Evolutionary conservation across 306 rosid species (phyloP), one percentile per base, ranked within the genome.

Genomic region (Heteromeles arbutifolia): DNA sequence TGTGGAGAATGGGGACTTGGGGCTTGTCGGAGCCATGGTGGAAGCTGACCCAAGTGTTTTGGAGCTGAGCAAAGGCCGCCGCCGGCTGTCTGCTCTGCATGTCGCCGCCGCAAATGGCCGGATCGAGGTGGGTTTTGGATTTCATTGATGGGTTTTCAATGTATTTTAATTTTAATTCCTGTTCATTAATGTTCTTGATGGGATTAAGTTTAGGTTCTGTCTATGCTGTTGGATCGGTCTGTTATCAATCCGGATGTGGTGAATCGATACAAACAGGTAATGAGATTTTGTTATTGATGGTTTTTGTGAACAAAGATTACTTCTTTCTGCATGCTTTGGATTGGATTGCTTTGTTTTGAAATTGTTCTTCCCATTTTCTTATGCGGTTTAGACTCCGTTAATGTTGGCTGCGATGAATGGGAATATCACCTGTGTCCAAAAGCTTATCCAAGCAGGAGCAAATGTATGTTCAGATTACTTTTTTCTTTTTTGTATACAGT

Each of bases 351-450:
- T 24, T 28, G 61, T 15, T 45, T 10, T 41, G 6, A 11, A 37
- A 62, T 65, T 21, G 39, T 31, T 77, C 5, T 21, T 17, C 50
- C 13, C 4, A 13, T 62, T 70, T 67, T 67, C 41, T 70, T 56
- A 13, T 29, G 69, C 72, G 67, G 50, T 62, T 34, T 65, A 93
- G 97, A 93, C 97, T 17, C 96, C 98, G 5, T 84, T 91, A 34
- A 93, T 93, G 96, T 79, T 91, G 91, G 98, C 98, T 74, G 89
- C 84, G 78, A 91, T 89, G 90, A 86, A 86, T 65, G 98, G 98
- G 81, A 88, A 85, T 78, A 86, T 85, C 26, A 79, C 84, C 12
- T 88, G 96, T 31, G 92, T 81, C 78, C 84, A 82, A 68, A 88
- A 73, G 83, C 97, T 93, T 43, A 84, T 91, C 83, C 81, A 86